Base-by-base conservation (phyloP, 768 basidiomycete genomes). In the Hericium erinaceus region DNA sequence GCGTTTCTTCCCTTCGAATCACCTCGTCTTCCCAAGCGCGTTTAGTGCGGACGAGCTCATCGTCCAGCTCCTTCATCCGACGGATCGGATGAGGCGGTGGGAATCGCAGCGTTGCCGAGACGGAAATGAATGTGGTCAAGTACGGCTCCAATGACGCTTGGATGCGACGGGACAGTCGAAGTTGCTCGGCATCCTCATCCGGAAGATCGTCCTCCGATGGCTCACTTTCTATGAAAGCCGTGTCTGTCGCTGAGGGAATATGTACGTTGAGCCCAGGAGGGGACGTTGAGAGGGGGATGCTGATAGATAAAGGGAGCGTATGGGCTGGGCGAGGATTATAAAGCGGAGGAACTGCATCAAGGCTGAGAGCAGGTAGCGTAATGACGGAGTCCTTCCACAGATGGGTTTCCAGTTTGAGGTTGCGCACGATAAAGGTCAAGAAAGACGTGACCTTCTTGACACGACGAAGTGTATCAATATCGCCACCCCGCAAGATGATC, bases 401-500 rank as follows among this genome's bases (percentile, higher is more conserved):
- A 65, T 90, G 89, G 0, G 89, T 92, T 74, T 99, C 95, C 67
- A 97, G 78, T 66, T 95, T 94, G 67, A 97, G 73, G 67, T 95
- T 95, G 61, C 94, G 86, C 24, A 93, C 94, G 57, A 94, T 88
- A 71, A 97, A 89, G 2, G 87, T 85, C 68, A 98, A 79, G 73
- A 98, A 95, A 28, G 92, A 79, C 13, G 93, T 91, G 54, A 98
- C 89, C 66, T 88, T 87, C 77, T 99, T 99, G 68, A 98, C 80
- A 55, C 86, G 85, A 54, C 80, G 79, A 56, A 99, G 73, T 0
- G 83, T 90, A 40, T 87, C 86, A 56, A 87, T 77, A 65, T 95
- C 82, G 3, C 83, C 94, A 10, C 97, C 97, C 46, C 97, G 81
- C 49, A 99, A 70, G 40, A 98, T 78, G 63, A 99, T 87, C 2